Base-by-base conservation (phyloP, 257 asterid genomes). In the Solanum pinnatisectum region DNA sequence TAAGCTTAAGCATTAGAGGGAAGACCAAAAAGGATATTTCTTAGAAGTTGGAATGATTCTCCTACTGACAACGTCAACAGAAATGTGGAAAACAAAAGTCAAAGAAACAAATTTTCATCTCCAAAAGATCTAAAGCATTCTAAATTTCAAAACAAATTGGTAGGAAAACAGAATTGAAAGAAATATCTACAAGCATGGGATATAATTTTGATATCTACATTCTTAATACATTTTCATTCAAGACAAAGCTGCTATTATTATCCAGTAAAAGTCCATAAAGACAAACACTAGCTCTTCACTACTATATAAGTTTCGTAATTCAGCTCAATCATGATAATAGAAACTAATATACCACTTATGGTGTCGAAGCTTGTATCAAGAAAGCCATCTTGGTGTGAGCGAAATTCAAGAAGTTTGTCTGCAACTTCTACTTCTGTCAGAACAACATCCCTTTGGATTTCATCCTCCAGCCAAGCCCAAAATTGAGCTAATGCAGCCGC, bases 391-490 rank as follows among this genome's bases (percentile, higher is more conserved):
- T 96, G 98, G 92, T 86, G 91, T 40, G 98, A 93, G 44, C 99
- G 99, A 90, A 97, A 95, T 88, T 96, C 96, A 89, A 95, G 95
- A 91, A 96, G 98, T 90, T 95, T 93, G 88, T 94, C 95, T 0
- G 95, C 93, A 83, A 93, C 99, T 87, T 96, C 98, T 85, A 95
- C 92, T 93, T 97, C 99, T 36, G 98, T 95, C 89, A 96, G 92
- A 86, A 90, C 74, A 39, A 87, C 94, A 89, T 89, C 94, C 67
- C 86, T 91, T 68, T 87, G 40, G 49, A 97, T 93, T 92, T 95
- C 95, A 79, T 94, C 96, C 94, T 97, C 99, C 89, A 97, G 92
- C 98, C 99, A 97, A 33, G 94, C 93, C 98, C 99, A 97, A 89
- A 97, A 96, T 65, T 96, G 95, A 76, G 98, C 98, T 87, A 97